Evolutionary conservation across 768 basidiomycete genomes (phyloP).

Genomic region (Hygrophorus russula): DNA sequence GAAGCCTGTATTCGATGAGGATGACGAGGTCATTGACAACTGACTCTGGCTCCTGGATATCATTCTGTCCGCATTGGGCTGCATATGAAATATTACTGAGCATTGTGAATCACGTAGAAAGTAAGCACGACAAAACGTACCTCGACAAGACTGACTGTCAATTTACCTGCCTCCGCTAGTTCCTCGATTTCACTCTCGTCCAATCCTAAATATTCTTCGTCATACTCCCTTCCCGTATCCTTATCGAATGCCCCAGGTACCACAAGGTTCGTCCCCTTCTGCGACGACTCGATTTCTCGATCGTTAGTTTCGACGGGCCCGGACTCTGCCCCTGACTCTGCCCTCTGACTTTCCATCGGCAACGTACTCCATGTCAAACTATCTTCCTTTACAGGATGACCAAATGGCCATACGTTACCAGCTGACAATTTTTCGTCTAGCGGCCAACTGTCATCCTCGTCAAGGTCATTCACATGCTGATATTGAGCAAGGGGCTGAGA

Average conservation of each 20-base stretch:
- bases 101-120: slow-evolving; percentile 5
- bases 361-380: slow-evolving; percentile 69
- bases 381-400: slow-evolving; percentile 44
- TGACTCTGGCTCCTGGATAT: slow-evolving; percentile 38
- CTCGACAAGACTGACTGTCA: slow-evolving; percentile 28
- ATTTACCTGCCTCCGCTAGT: slow-evolving; percentile 24
- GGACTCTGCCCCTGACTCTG: slow-evolving; percentile 22
- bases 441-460: slow-evolving; percentile 70
- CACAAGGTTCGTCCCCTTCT: slow-evolving; percentile 4
- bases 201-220: slow-evolving; percentile 19
- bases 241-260: slow-evolving; percentile 25
- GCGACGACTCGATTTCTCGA: slow-evolving; percentile 10
- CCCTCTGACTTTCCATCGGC: slow-evolving; percentile 41
- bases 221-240: slow-evolving; percentile 24
- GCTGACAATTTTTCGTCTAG: slow-evolving; percentile 51
- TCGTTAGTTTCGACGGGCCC: slow-evolving; percentile 10
- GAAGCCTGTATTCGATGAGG: slow-evolving; percentile 46
- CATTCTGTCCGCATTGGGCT: slow-evolving; percentile 2
- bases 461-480: slow-evolving; percentile 19
- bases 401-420: slow-evolving; percentile 53
- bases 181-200: slow-evolving; percentile 31
- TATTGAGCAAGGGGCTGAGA: slow-evolving; percentile 24
- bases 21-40: slow-evolving; percentile 39
- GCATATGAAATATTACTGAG: not conserved
- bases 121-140: slow-evolving; percentile 21